These are phyloP conservation scores for Aureobasidium subglaciale DNA, from an alignment of 2,329 filamentous ascomycete species.

Conservation along the genomic window DNA sequence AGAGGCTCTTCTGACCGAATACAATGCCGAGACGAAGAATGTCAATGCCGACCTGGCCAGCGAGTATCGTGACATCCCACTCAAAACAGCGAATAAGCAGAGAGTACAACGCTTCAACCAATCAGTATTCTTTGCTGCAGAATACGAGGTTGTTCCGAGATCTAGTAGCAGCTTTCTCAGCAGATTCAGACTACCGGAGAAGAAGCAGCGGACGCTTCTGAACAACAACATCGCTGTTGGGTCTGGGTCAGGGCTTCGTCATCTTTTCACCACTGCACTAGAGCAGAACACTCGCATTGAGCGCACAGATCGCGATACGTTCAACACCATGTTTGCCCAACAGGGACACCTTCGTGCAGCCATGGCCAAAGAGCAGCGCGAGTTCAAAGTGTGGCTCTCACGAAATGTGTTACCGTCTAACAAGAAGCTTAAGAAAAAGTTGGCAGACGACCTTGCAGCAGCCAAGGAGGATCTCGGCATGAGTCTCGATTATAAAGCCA, in stretches of 20 bases:
- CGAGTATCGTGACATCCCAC: conserved; percentile 1
- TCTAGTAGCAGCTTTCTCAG: not conserved
- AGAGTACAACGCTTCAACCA: conserved; percentile 13
- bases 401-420: conserved; percentile 6
- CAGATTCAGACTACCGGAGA: conserved; percentile 1
- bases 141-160: not conserved
- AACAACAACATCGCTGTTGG: conserved; percentile 7
- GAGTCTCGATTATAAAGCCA: conserved; percentile 1
- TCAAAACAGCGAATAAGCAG: not conserved
- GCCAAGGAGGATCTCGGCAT: conserved; percentile 11
- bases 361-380: conserved; percentile 10
- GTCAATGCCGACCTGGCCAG: not conserved
- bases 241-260: conserved; percentile 3
- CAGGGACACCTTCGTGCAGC: not conserved
- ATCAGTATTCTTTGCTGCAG: conserved; percentile 13
- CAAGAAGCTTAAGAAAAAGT: conserved; percentile 2
- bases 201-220: not conserved
- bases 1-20: conserved; percentile 3
- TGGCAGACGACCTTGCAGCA: conserved; percentile 5
- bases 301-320: conserved; percentile 9
- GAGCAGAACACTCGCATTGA: conserved; percentile 4
- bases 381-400: not conserved
- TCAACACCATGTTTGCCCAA: conserved; percentile 13
- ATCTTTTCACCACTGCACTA: not conserved
- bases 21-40: not conserved